A percentile compares a stretch with the other conserved stretches of the same genome.
Conservation (phyloP, 257 asterid genomes). For the Solanum rostratum region DNA sequence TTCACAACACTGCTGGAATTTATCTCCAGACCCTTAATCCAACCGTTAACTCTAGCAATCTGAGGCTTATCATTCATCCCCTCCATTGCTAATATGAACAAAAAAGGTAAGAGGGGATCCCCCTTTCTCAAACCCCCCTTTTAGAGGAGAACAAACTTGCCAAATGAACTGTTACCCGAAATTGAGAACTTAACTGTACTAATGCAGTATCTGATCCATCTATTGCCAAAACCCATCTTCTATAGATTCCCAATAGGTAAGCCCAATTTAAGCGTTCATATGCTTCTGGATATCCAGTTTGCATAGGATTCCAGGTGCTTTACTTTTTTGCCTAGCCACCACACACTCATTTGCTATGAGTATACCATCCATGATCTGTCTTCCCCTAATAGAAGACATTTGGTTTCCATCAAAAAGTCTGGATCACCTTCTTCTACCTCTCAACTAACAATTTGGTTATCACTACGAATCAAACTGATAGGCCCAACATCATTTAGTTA, state of each 20-base stretch:
- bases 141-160: background rate
- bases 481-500: too few species aligned
- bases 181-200: background rate
- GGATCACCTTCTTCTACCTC: too few species aligned
- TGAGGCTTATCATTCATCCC: background rate
- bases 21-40: background rate
- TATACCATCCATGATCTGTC: too few species aligned
- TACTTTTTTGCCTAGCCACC: background rate
- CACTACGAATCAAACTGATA: too few species aligned
- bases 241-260: too few species aligned
- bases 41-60: background rate
- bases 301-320: background rate
- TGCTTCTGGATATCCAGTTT: background rate
- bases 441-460: too few species aligned
- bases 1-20: too few species aligned
- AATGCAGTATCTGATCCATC: background rate
- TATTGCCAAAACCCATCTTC: background rate
- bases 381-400: too few species aligned
- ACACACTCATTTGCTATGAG: background rate
- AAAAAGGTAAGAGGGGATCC: background rate
- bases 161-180: background rate
- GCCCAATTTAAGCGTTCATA: background rate
- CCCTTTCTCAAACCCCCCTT: background rate
- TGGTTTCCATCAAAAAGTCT: too few species aligned
- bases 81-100: background rate